Evolutionary conservation across 1,284 basidiomycete species (phyloP), one percentile per base, ranked within the genome.

Genomic region (Cutaneotrichosporon sp.): DNA sequence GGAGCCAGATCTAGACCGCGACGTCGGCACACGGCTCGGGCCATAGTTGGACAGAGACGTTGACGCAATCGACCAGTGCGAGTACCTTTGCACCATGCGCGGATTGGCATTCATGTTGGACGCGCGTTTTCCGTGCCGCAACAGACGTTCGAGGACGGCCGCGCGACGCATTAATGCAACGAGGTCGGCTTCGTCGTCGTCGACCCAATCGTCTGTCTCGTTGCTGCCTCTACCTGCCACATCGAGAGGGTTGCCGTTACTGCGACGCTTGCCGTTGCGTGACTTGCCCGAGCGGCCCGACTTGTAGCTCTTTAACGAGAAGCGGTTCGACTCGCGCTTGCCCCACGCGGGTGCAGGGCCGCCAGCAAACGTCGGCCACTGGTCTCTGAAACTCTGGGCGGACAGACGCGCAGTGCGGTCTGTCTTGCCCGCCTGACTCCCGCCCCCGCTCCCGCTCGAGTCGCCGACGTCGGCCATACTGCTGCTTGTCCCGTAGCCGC

Each of bases 61-160:
- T 30, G 55, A 56, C 38, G 56, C 57, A 40, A 59, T 53, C 9
- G 58, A 60, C 58, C 58, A 60, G 36, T 38, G 47, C 32, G 50
- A 52, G 50, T 42, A 62, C n/a, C 64, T 62, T 16, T 60, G 56
- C 26, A 52, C 31, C 58, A 52, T 49, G 38, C 38, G 34, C 4
- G 46, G 60, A n/a, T 40, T 40, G 50, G 42, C 56, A 13, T 55
- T 40, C 13, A 63, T 52, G 21, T 56, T 57, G 14, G 64, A 68
- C 8, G 58, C 77, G 60, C 77, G 66, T 61, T 75, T 76, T 2
- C 75, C 77, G 10, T 70, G 65, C 13, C 66, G 66, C 31, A 79
- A 63, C 46, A 77, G 69, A 26, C 72, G 64, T 65, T 79, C 77
- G 5, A 79, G 66, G 0, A 77, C 67, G 4, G 70, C 73, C 22